Percentiles rank a stretch among this genome's conserved stretches.
Conservation (phyloP, 805 yeast genomes). For the Candida berthetii region DNA sequence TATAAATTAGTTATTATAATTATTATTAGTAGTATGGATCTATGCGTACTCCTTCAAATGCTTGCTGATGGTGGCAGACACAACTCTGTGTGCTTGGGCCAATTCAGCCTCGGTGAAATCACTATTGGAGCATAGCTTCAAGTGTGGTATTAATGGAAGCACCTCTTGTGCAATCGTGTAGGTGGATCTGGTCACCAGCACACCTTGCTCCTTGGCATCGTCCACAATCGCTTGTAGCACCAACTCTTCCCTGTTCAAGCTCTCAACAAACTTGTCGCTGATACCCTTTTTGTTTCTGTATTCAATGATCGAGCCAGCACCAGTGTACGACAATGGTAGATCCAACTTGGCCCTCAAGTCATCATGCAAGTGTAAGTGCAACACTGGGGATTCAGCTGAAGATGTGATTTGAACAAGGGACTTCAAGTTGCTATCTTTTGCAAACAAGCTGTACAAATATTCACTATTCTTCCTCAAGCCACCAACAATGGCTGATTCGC, state of each 20-base stretch:
- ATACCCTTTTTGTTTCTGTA: constrained; percentile 23
- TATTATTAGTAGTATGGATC: no score
- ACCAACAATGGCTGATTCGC: constrained; percentile 27
- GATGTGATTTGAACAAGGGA: constrained; percentile 49
- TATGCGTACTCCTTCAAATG: constrained; percentile 7
- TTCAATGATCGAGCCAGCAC: constrained; percentile 18
- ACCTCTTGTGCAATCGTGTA: constrained; percentile 67
- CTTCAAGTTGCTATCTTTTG: constrained; percentile 27
- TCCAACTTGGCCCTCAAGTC: constrained; percentile 35
- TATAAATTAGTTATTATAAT: no score
- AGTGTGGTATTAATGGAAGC: constrained; percentile 59
- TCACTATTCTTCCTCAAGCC: constrained; percentile 34
- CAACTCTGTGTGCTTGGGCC: constrained; percentile 30
- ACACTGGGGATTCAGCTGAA: constrained; percentile 52
- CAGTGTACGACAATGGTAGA: constrained; percentile 35
- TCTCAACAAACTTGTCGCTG: constrained; percentile 25
- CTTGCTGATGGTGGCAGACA: constrained; percentile 23
- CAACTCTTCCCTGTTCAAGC: constrained; percentile 42
- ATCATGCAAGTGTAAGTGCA: constrained; percentile 57
- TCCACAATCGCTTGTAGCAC: constrained; percentile 66
- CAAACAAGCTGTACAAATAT: constrained; percentile 33
- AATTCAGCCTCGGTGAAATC: constrained; percentile 40
- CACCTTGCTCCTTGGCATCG: constrained; percentile 39
- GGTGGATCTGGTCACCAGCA: constrained; percentile 61
- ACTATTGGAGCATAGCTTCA: constrained; percentile 44